These are phyloP conservation scores for Leishmania tarentolae DNA, from an alignment of 208 protist genomes.

Conservation along the genomic window DNA sequence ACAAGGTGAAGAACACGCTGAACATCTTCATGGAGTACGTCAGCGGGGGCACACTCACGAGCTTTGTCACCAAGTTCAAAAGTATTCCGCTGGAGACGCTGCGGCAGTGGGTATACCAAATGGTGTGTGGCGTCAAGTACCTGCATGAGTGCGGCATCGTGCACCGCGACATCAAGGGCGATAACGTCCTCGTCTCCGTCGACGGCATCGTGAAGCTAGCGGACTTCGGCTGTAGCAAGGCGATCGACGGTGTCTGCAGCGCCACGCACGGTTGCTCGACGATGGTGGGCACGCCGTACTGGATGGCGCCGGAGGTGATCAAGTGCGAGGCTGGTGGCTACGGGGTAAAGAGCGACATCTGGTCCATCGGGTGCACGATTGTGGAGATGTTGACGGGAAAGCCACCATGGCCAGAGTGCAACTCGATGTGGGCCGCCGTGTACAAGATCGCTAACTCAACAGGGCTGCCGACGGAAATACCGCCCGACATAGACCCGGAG, in stretches of 20 bases:
- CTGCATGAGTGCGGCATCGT: slow-evolving; percentile 90
- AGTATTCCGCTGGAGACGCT: slow-evolving; percentile 70
- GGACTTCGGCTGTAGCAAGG: slow-evolving; percentile 93
- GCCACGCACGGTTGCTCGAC: slow-evolving; percentile 76
- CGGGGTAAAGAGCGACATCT: slow-evolving; percentile 93
- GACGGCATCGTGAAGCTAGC: slow-evolving; percentile 90
- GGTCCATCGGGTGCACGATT: slow-evolving; percentile 93
- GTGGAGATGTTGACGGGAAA: slow-evolving; percentile 94
- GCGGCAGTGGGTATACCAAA: slow-evolving; percentile 89
- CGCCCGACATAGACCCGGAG: slow-evolving; percentile 67
- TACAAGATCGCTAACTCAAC: slow-evolving; percentile 90
- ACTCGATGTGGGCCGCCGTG: slow-evolving; percentile 86
- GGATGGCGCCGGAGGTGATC: slow-evolving; percentile 94
- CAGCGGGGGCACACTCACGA: slow-evolving; percentile 77
- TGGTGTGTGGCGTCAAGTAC: slow-evolving; percentile 90
- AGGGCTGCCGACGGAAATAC: slow-evolving; percentile 85
- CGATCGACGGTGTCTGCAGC: slow-evolving; percentile 84
- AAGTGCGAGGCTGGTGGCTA: slow-evolving; percentile 89
- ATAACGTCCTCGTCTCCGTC: slow-evolving; percentile 88
- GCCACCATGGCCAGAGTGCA: slow-evolving; percentile 90
- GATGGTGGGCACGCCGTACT: slow-evolving; percentile 91
- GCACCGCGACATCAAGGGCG: slow-evolving; percentile 92
- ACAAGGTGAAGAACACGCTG: slow-evolving; percentile 62
- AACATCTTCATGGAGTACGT: slow-evolving; percentile 96
- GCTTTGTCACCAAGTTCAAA: slow-evolving; percentile 82